phyloP scores from a whole-genome alignment of 179 eudicot species.

The Beta corolliflora region DNA sequence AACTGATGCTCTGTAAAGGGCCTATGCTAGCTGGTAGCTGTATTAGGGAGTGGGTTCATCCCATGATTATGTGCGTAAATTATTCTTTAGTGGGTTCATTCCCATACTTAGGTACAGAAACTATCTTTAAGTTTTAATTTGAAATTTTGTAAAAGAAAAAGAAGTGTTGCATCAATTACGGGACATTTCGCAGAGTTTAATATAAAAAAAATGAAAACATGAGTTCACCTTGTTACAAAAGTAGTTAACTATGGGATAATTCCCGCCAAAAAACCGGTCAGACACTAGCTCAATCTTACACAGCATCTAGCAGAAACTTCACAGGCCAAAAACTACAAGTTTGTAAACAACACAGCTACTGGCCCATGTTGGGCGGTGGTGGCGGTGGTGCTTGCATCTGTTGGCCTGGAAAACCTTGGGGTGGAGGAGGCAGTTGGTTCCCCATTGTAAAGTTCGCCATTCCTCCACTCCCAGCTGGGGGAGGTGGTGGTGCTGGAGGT shows the following conservation, averaged over 20 bases:
- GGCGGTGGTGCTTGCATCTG: constrained; percentile 74
- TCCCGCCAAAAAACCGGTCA: neutral
- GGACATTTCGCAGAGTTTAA: neutral
- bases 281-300: neutral
- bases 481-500: constrained; percentile 81
- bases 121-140: neutral
- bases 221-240: neutral
- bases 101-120: neutral
- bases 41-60: neutral
- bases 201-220: neutral
- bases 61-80: neutral
- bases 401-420: constrained; percentile 82
- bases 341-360: constrained; percentile 12
- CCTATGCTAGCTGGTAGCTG: neutral
- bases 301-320: neutral
- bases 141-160: neutral
- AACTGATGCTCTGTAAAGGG: too few species aligned
- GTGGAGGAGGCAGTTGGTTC: constrained; percentile 62
- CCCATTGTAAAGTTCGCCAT: constrained; percentile 70
- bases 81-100: neutral
- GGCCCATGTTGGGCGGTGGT: constrained; percentile 65
- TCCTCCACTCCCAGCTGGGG: constrained; percentile 58
- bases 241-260: neutral
- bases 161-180: neutral
- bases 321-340: constrained; percentile 11